Evolutionary conservation across 2,329 filamentous ascomycete species (phyloP).

Genomic region (Myriosclerotinia duriaeana): DNA sequence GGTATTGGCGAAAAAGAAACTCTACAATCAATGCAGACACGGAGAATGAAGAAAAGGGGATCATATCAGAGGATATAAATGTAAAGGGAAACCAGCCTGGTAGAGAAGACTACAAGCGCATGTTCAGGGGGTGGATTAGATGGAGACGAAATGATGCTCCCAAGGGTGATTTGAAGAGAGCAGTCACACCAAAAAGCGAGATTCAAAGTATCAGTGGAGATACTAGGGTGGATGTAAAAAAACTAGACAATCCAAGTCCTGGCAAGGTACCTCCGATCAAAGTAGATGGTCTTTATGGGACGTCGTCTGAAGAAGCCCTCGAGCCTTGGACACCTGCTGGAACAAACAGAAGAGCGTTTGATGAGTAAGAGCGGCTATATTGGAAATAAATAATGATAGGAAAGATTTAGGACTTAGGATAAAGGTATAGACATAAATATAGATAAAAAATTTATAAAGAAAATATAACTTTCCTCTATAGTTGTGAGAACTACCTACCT

Average conservation of each 20-base stretch:
- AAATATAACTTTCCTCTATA: not conserved
- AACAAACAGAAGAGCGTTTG: conserved; percentile 1
- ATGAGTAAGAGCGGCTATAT: not conserved
- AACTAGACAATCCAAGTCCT: not conserved
- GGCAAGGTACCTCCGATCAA: not conserved
- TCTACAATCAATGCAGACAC: not conserved
- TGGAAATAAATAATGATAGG: not conserved
- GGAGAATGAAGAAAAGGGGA: conserved; percentile 11
- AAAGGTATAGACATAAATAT: not conserved
- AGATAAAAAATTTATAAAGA: not conserved
- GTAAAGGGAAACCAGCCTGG: not conserved
- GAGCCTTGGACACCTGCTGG: conserved; percentile 3
- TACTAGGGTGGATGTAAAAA: not conserved
- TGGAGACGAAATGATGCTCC: not conserved
- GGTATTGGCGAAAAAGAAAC: conserved; percentile 15
- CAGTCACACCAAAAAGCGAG: not conserved
- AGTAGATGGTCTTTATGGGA: not conserved
- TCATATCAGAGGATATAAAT: not conserved
- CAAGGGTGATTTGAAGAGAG: not conserved
- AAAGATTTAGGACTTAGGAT: not conserved
- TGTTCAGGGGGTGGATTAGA: not conserved
- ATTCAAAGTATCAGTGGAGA: not conserved
- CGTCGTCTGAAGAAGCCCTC: not conserved
- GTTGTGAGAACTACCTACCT: no score
- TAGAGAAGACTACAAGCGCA: not conserved